A percentile compares a stretch with the other conserved stretches of the same genome.
Evolutionary conservation across 2,329 filamentous ascomycete genomes (phyloP).

Genomic region (Xylaria polymorpha): DNA sequence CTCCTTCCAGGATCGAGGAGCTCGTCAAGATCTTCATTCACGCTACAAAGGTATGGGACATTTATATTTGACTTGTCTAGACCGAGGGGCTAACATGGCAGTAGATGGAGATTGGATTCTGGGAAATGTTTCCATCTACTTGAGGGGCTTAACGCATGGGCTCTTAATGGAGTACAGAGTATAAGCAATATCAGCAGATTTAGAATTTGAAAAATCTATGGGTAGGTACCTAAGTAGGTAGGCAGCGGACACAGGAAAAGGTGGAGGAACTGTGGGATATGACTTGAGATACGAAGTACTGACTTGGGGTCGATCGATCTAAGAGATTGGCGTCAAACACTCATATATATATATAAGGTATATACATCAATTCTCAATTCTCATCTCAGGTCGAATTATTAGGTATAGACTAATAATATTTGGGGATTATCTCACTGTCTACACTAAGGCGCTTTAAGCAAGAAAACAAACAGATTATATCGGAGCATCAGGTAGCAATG

Average conservation of each 20-base stretch:
- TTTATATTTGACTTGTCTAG: neutral
- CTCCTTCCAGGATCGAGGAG: conserved; percentile 80
- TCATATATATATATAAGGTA: too few relatives aligned
- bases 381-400: neutral
- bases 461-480: too few relatives aligned
- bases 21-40: conserved; percentile 86
- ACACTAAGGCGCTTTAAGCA: too few relatives aligned
- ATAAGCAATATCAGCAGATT: neutral
- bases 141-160: neutral
- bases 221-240: too few relatives aligned
- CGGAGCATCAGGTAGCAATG: too few relatives aligned
- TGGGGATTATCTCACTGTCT: too few relatives aligned
- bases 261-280: neutral
- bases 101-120: conserved; percentile 67
- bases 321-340: neutral
- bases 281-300: neutral
- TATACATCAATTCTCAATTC: neutral
- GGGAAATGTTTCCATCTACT: conserved; percentile 63
- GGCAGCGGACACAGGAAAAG: neutral
- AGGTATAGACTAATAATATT: too few relatives aligned
- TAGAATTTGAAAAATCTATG: neutral
- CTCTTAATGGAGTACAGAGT: neutral
- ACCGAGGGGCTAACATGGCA: conserved; percentile 34
- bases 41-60: conserved; percentile 76
- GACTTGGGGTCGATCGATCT: neutral